Percentiles rank a stretch among this genome's conserved stretches.
Conservation (phyloP, 768 basidiomycete species). For the Panus rudis region DNA sequence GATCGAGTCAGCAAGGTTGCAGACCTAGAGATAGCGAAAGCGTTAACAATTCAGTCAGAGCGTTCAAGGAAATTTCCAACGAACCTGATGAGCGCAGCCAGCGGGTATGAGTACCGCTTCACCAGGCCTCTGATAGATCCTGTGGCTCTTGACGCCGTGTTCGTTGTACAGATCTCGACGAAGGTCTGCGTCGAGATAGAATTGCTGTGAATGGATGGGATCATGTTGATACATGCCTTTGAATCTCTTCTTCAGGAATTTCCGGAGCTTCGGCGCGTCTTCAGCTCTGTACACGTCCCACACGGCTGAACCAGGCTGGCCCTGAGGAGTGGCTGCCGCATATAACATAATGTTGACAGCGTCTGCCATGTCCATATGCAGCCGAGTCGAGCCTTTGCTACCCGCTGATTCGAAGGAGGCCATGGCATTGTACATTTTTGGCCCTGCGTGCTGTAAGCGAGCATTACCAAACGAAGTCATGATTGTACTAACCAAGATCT, state of each 20-base stretch:
- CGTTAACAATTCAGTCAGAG: background rate
- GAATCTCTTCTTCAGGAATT: constrained; percentile 64
- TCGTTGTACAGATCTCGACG: constrained; percentile 61
- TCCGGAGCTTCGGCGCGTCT: constrained; percentile 72
- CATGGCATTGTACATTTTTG: constrained; percentile 94
- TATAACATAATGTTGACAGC: constrained; percentile 88
- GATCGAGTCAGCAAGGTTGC: constrained; percentile 90
- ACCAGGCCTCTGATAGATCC: constrained; percentile 86
- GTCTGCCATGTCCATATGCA: constrained; percentile 95
- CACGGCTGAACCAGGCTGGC: constrained; percentile 67
- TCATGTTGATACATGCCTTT: constrained; percentile 53
- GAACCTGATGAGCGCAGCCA: constrained; percentile 84
- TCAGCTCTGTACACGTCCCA: constrained; percentile 89
- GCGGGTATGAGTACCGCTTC: constrained; percentile 96
- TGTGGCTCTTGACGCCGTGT: constrained; percentile 67
- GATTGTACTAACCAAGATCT: constrained; percentile 57
- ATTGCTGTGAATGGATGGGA: constrained; percentile 86
- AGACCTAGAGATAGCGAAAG: constrained; percentile 46
- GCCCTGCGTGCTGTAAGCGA: constrained; percentile 44
- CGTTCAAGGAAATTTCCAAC: constrained; percentile 18
- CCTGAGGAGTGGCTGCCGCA: constrained; percentile 51
- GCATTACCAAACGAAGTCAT: constrained; percentile 1
- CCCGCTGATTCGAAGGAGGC: constrained; percentile 58
- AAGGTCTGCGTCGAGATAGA: constrained; percentile 70
- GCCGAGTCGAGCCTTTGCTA: constrained; percentile 76